Evolutionary conservation across 495 filamentous ascomycete species (phyloP).

Genomic region (Talaromyces trachyspermus): DNA sequence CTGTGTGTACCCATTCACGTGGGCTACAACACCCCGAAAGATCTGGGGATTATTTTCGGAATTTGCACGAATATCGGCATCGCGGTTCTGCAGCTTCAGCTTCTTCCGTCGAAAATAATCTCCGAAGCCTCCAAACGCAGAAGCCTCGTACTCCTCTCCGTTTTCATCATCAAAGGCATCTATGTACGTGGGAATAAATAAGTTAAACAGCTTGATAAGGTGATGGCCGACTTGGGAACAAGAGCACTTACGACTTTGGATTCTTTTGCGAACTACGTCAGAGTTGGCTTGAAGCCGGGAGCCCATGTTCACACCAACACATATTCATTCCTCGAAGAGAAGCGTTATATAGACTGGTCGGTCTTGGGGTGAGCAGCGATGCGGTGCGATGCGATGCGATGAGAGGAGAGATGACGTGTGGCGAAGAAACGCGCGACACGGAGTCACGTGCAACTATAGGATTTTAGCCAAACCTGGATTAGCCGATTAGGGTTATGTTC

Average conservation of each 20-base stretch:
- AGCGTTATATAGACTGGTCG: too few relatives aligned
- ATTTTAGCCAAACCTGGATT: too few relatives aligned
- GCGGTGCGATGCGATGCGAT: too few relatives aligned
- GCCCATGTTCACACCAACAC: slow-evolving; percentile 54
- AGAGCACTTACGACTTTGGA: slow-evolving; percentile 53
- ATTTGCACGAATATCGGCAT: slow-evolving; percentile 66
- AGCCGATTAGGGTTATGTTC: too few relatives aligned
- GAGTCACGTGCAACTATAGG: background rate
- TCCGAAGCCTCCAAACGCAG: slow-evolving; percentile 76
- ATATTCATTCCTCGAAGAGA: slow-evolving; percentile 11
- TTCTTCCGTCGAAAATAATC: slow-evolving; percentile 95
- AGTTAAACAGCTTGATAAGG: slow-evolving; percentile 1
- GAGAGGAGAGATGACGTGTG: slow-evolving; percentile 2
- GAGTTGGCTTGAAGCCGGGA: slow-evolving; percentile 72
- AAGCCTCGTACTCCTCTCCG: slow-evolving; percentile 86
- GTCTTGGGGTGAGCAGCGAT: too few relatives aligned
- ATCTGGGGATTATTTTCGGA: slow-evolving; percentile 66
- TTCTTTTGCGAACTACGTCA: slow-evolving; percentile 70
- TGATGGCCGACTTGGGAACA: too few relatives aligned
- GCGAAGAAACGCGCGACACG: slow-evolving; percentile 4
- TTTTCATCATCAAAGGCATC: slow-evolving; percentile 60
- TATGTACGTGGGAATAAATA: slow-evolving; percentile 18
- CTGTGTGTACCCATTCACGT: slow-evolving; percentile 91
- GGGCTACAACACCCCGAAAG: slow-evolving; percentile 81
- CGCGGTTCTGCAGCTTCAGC: slow-evolving; percentile 89